These are phyloP conservation scores for Sphagnum magellanicum DNA, from an alignment of 228 moss, liverwort and hornwort species.

Conservation along the genomic window DNA sequence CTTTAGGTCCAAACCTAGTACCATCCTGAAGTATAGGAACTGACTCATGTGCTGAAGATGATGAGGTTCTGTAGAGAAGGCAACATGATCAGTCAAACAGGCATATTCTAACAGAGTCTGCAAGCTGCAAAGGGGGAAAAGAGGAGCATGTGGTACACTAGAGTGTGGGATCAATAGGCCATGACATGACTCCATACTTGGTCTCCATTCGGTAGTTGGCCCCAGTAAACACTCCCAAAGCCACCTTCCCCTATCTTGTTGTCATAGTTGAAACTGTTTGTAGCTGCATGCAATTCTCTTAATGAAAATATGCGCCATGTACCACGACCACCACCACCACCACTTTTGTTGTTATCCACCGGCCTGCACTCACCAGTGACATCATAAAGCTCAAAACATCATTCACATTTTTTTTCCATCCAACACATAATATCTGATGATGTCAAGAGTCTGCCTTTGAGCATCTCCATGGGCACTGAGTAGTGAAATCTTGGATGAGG, in stretches of 20 bases:
- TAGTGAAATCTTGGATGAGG: too few species aligned
- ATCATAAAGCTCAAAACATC: neutral
- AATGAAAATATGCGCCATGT: conserved; percentile 92
- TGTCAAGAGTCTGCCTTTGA: too few species aligned
- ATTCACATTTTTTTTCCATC: neutral
- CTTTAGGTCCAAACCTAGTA: too few species aligned
- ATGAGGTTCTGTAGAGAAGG: too few species aligned
- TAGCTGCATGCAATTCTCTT: conserved; percentile 84
- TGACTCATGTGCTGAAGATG: too few species aligned
- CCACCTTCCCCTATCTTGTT: conserved; percentile 98
- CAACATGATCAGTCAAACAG: too few species aligned
- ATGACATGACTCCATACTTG: conserved; percentile 38
- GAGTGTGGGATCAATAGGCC: too few species aligned
- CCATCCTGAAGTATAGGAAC: too few species aligned
- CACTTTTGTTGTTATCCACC: neutral
- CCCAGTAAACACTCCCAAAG: conserved; percentile 98
- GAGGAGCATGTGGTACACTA: neutral
- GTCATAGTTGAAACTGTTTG: conserved; percentile 98
- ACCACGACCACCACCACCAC: conserved; percentile 21
- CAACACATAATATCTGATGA: neutral
- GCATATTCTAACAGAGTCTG: too few species aligned
- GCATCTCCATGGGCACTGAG: too few species aligned
- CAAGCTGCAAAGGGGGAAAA: neutral
- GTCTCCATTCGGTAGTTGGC: conserved; percentile 88
- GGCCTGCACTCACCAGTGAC: conserved; percentile 30